Evolutionary conservation across 805 yeast species (phyloP), one percentile per base, ranked within the genome.

Genomic region (Starmerella apis): DNA sequence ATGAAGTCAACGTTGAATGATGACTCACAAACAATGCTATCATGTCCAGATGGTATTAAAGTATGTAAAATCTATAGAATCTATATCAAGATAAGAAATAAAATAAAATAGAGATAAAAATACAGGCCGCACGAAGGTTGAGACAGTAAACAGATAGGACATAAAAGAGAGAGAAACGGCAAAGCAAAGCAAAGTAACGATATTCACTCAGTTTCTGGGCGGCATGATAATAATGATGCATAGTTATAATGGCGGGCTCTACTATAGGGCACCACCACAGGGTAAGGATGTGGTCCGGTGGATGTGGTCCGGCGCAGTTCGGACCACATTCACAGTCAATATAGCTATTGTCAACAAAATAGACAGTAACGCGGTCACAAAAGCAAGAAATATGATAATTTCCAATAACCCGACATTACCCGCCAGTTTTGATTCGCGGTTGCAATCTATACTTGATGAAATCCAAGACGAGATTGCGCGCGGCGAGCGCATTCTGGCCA

Each of bases 391-490:
- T 14, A 38, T 13, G 30, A 20, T n/a, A n/a, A 18, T 22, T 22
- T 25, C 28, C 19, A 38, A 10, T 3, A 3, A 7, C 24, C 9
- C 7, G 23, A 27, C 18, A n/a, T 18, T 41, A 19, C 33, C 44
- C 3, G 23, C 44, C 16, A 27, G 33, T 16, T 19, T 43, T 16
- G 50, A 41, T 13, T 18, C 27, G 22, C 37, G 38, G 22, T 30
- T 41, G 4, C 39, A 18, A 4, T 22, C 41, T 14, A 9, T 35
- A 10, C 35, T 35, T 3, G 35, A 22, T 28, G 47, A 42, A 7
- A 47, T 47, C 35, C 39, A 6, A 5, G 42, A 35, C 16, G 50
- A 47, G 23, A 22, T 46, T 6, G 23, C 32, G 43, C 45, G 47
- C 19, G 28, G 43, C 30, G 49, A 32, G 24, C 28, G 16, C 32